Evolutionary conservation across 257 asterid species (phyloP).

Genomic region (Scutellaria baicalensis): DNA sequence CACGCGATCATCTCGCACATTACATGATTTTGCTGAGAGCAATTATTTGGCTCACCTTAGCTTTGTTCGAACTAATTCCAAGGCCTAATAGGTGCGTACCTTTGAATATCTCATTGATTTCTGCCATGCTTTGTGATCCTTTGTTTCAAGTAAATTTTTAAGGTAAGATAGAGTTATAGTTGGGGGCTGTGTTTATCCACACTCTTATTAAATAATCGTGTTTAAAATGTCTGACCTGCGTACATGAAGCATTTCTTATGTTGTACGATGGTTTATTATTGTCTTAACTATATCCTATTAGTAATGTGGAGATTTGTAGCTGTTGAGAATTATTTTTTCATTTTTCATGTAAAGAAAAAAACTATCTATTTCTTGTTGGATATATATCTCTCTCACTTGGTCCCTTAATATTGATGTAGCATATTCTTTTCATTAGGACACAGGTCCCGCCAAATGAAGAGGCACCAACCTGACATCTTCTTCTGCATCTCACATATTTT

Average conservation of each 20-base stretch:
- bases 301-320: background rate
- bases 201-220: too few relatives aligned
- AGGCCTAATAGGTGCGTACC: slow-evolving; percentile 11
- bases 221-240: background rate
- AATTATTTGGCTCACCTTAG: slow-evolving; percentile 76
- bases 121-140: background rate
- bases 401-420: background rate
- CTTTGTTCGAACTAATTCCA: slow-evolving; percentile 56
- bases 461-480: background rate
- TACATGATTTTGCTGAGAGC: slow-evolving; percentile 94
- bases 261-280: background rate
- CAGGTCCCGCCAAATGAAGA: background rate
- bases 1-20: slow-evolving; percentile 52
- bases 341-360: background rate
- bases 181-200: background rate
- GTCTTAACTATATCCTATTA: background rate
- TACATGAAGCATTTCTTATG: background rate
- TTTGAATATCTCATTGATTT: background rate
- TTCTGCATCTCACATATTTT: background rate
- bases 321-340: background rate
- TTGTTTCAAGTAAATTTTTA: background rate
- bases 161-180: background rate
- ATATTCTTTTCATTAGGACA: background rate
- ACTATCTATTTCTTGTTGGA: background rate
- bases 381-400: background rate